Evolutionary conservation across 2,329 filamentous ascomycete species (phyloP), one percentile per base, ranked within the genome.

Genomic region (Alternaria triticimaculans): DNA sequence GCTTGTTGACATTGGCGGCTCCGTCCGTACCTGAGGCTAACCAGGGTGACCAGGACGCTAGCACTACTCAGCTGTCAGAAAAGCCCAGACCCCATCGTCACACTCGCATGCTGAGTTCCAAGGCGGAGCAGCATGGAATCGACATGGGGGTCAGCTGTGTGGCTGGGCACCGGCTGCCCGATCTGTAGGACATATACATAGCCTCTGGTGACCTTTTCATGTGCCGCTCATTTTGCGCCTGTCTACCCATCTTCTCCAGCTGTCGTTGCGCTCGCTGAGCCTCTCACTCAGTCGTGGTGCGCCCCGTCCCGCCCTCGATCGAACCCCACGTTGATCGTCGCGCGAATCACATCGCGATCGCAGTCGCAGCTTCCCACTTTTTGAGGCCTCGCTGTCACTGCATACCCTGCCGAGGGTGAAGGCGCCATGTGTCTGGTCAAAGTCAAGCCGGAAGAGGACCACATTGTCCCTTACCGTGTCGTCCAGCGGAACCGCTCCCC

Each of bases 341-440:
- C 73, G 64, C 76, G 72, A 76, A 78, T 78, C 75, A 77, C 60
- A 68, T 60, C 55, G 61, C 71, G 73, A 77, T 74, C 74, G 75
- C 74, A 76, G 68, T 56, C 49, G 53, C 57, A 48, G 49, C 60
- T 46, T 61, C 57, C 58, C 60, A 55, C 55, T 48, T 53, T 59
- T 45, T 28, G 55, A 51, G 30, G 37, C 45, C 18, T 55, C 44
- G 49, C 46, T 55, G 6, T 44, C 26, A 30, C 57, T 51, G 50
- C 60, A 26, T 53, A 46, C 15, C 50, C 59, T 46, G 60, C 55
- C 21, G 46, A 62, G 33, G 20, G 28, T 44, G 30, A 50, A 45
- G 26, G 44, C 67, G 62, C 66, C 46, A 84, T 85, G 83, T 85
- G 83, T 73, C 81, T 84, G 37, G 72, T 84, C 74, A 81, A 80